A percentile compares a stretch with the other conserved stretches of the same genome.
phyloP scores from a whole-genome alignment of 129 eudicot genomes.

The Flaveria bidentis region DNA sequence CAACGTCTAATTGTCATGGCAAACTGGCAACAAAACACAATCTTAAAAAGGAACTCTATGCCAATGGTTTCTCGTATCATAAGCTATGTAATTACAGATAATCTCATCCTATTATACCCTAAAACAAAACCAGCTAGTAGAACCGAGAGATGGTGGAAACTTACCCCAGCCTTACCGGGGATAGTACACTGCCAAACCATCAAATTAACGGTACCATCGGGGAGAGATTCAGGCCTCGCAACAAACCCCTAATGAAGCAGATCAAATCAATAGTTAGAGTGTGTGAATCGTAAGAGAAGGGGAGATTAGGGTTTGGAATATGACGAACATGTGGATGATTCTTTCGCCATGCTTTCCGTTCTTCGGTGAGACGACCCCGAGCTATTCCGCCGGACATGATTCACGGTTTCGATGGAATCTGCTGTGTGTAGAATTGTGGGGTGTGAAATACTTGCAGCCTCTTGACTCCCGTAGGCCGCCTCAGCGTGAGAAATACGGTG shows the following conservation, averaged over 20 bases:
- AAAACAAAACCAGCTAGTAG: not conserved
- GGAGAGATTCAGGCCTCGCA: constrained; percentile 74
- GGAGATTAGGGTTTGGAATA: constrained; percentile 26
- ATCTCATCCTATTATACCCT: not conserved
- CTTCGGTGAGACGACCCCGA: constrained; percentile 87
- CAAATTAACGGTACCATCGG: constrained; percentile 74
- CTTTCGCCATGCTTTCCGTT: constrained; percentile 84
- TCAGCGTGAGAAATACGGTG: not conserved
- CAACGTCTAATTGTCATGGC: too few species aligned
- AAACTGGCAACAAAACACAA: constrained; percentile 3
- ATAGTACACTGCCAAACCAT: constrained; percentile 80
- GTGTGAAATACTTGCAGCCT: constrained; percentile 20
- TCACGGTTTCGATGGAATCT: constrained; percentile 1
- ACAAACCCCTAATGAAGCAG: constrained; percentile 63
- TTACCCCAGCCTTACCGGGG: constrained; percentile 75
- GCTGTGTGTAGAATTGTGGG: constrained; percentile 19
- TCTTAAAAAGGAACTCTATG: not conserved
- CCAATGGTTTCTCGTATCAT: not conserved
- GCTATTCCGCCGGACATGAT: constrained; percentile 86
- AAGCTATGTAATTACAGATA: not conserved
- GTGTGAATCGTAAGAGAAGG: not conserved
- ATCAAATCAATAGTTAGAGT: constrained; percentile 1
- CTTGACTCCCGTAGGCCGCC: not conserved
- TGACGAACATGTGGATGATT: constrained; percentile 80
- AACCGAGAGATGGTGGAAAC: constrained; percentile 19